These are phyloP conservation scores for Amphibolis antarctica DNA, from an alignment of 106 monocot genomes.

Conservation along the genomic window DNA sequence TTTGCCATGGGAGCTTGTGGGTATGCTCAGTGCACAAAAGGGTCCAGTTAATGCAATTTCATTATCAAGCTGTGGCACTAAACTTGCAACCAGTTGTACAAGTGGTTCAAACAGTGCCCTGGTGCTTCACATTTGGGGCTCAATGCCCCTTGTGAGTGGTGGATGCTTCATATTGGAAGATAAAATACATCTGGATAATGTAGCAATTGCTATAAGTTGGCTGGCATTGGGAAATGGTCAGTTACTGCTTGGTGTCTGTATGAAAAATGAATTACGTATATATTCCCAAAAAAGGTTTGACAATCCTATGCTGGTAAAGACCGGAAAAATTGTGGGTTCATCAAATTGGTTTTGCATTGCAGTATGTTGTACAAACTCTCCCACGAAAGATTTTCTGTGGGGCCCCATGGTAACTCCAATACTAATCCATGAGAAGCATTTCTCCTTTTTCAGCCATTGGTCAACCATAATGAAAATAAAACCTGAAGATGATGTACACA, in stretches of 20 bases:
- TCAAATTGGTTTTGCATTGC: conserved; percentile 64
- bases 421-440: conserved; percentile 68
- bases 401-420: conserved; percentile 56
- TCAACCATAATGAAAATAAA: conserved; percentile 20
- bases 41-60: conserved; percentile 53
- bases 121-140: conserved; percentile 67
- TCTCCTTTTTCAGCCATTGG: conserved; percentile 64
- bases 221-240: conserved; percentile 65
- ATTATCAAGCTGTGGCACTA: conserved; percentile 55
- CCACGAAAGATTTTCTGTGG: conserved; percentile 57
- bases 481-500: not conserved
- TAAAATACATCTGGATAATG: conserved; percentile 30
- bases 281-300: conserved; percentile 47
- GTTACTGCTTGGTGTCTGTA: conserved; percentile 64
- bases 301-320: conserved; percentile 16
- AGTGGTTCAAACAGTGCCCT: conserved; percentile 17
- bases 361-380: conserved; percentile 22
- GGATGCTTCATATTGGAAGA: conserved; percentile 78
- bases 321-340: conserved; percentile 14
- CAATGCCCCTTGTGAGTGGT: conserved; percentile 36
- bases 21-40: conserved; percentile 52
- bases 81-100: conserved; percentile 48
- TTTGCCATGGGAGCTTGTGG: conserved; percentile 61
- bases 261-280: conserved; percentile 54
- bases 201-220: conserved; percentile 59